Evolutionary conservation across 1,284 basidiomycete species (phyloP), one percentile per base, ranked within the genome.

Genomic region (Apiotrichum brassicae): DNA sequence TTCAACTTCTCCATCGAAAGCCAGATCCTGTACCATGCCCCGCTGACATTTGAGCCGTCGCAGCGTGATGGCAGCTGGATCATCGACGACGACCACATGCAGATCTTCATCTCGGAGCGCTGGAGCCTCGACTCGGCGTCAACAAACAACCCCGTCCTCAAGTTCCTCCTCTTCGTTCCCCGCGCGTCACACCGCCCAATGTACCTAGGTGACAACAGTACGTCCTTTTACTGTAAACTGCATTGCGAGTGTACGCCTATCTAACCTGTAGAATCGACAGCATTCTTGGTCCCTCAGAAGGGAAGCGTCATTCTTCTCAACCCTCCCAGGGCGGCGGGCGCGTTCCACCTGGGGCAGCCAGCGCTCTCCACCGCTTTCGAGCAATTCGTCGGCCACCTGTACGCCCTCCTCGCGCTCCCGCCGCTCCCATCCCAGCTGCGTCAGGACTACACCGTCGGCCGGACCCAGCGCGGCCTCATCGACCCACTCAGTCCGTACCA

Each of bases 1-100:
- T 89, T 97, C 75, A 89, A 91, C 64, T 89, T 94, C 65, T 88
- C 86, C 3, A 78, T 97, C 45, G 92, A 97, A 75, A 94, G 88
- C 53, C 93, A 97, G 74, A 82, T 95, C 0, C 87, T 93, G 60
- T 91, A 84, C 67, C 85, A 94, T 64, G 88, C 91, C 1, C 93
- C 92, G 0, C 74, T 98, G 34, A 83, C 89, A 0, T 90, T 97
- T 61, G 75, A 80, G 46, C 87, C 35, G n/a, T 49, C 36, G n/a
- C 61, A 45, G 30, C 49, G 25, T 9, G 46, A 49, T 6, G 71
- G 71, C 16, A 64, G 66, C 0, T 82, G 82, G 68, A 79, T 81
- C 0, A 72, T 95, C 34, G 82, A 81, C 13, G 81, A 82, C 49
- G 88, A 91, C 59, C 82, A 91, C 59, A 77, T 93, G 50, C 89